phyloP scores from a whole-genome alignment of 371 early-diverging fungal species.

The Rhizopus stolonifer region DNA sequence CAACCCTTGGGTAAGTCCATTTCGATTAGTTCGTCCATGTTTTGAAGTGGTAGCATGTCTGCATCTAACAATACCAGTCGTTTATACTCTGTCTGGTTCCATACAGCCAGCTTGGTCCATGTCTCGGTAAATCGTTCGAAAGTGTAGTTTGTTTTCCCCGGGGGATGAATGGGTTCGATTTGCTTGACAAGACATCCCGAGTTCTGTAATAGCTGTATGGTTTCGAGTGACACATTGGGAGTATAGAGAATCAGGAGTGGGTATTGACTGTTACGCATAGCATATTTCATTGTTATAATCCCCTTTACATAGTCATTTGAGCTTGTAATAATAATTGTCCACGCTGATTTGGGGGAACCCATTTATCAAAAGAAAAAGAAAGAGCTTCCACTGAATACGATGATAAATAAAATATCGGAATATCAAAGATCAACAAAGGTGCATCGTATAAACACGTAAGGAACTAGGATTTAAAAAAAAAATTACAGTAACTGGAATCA shows the following conservation, averaged over 20 bases:
- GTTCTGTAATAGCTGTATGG: constrained; percentile 46
- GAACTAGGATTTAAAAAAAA: too few relatives aligned
- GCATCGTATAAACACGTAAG: too few relatives aligned
- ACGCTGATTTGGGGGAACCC: constrained; percentile 55
- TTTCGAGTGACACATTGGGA: constrained; percentile 43
- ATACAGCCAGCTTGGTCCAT: constrained; percentile 85
- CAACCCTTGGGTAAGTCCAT: constrained; percentile 25
- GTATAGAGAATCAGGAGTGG: constrained; percentile 72
- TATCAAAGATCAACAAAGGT: too few relatives aligned
- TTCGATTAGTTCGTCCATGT: constrained; percentile 73
- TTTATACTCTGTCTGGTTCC: constrained; percentile 63
- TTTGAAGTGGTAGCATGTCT: constrained; percentile 76
- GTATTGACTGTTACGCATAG: constrained; percentile 70
- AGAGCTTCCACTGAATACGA: too few relatives aligned
- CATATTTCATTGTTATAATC: constrained; percentile 73
- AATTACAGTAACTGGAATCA: too few relatives aligned
- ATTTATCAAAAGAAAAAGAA: too few relatives aligned
- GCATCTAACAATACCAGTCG: constrained; percentile 82
- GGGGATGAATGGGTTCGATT: constrained; percentile 71
- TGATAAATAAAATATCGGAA: too few relatives aligned
- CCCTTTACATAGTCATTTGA: constrained; percentile 77
- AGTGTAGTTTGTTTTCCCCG: constrained; percentile 57
- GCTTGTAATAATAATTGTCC: constrained; percentile 68
- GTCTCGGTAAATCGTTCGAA: constrained; percentile 53
- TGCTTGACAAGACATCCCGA: constrained; percentile 70